These are phyloP conservation scores for Suillus fuscotomentosus DNA, from an alignment of 768 basidiomycete genomes.

Conservation along the genomic window DNA sequence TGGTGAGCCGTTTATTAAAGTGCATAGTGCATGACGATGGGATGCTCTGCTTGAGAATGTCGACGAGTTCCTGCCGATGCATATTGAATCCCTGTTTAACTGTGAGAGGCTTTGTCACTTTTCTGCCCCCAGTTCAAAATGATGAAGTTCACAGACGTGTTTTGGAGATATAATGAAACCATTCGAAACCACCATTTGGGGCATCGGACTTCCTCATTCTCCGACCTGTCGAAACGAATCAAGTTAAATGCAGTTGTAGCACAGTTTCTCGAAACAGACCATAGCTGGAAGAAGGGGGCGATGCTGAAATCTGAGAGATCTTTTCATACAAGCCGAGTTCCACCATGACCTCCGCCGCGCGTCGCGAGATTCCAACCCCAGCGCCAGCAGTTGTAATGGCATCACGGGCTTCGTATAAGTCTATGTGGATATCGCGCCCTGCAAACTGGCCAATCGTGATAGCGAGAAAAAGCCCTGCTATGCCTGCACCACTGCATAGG, in stretches of 20 bases:
- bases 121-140: neutral
- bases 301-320: neutral
- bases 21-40: constrained; percentile 20
- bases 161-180: constrained; percentile 10
- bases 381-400: constrained; percentile 36
- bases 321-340: neutral
- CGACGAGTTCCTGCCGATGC: constrained; percentile 28
- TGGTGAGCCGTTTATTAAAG: constrained; percentile 30
- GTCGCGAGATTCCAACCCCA: constrained; percentile 38
- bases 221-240: neutral
- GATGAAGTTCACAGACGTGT: neutral
- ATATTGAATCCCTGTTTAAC: neutral
- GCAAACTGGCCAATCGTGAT: constrained; percentile 28
- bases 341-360: neutral
- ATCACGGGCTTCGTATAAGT: constrained; percentile 43
- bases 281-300: neutral
- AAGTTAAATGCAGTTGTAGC: neutral
- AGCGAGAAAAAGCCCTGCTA: constrained; percentile 41
- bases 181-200: constrained; percentile 5
- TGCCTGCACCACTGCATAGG: constrained; percentile 17
- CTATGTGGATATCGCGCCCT: constrained; percentile 30
- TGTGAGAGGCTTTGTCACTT: neutral
- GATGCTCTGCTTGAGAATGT: constrained; percentile 20
- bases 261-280: neutral
- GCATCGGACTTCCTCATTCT: constrained; percentile 4